Evolutionary conservation across 1,139 yeast species (phyloP).

Genomic region (Maudiozyma humilis): DNA sequence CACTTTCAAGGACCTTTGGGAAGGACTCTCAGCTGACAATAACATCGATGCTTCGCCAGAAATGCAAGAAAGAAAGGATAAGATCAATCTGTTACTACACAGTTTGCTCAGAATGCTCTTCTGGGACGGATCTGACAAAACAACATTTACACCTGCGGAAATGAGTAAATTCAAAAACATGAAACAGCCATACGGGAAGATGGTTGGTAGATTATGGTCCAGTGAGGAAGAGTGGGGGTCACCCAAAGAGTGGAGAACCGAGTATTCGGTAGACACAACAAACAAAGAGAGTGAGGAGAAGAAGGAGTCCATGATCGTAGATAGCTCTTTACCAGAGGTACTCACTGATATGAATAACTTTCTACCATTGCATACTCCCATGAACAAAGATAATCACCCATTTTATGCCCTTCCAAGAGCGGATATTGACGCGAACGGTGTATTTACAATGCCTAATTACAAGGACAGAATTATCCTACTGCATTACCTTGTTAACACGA

Average conservation of each 20-base stretch:
- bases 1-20: constrained; percentile 44
- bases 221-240: constrained; percentile 34
- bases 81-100: constrained; percentile 24
- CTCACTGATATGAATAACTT: not conserved
- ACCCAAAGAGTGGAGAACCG: constrained; percentile 43
- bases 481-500: constrained; percentile 43
- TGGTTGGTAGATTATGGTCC: constrained; percentile 23
- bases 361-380: not conserved
- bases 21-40: constrained; percentile 37
- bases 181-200: constrained; percentile 23
- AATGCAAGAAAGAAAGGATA: constrained; percentile 20
- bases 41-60: constrained; percentile 16
- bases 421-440: constrained; percentile 15
- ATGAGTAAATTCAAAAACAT: constrained; percentile 29
- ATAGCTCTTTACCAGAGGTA: not conserved
- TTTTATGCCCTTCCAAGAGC: constrained; percentile 8
- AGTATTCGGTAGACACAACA: not conserved
- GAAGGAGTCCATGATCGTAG: too few species aligned
- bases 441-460: constrained; percentile 27
- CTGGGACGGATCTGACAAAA: constrained; percentile 1
- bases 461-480: constrained; percentile 41
- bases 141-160: constrained; percentile 1
- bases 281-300: too few species aligned
- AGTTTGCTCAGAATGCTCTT: constrained; percentile 21
- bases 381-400: constrained; percentile 5